Evolutionary conservation across 208 protist genomes (phyloP), one percentile per base, ranked within the genome.

Genomic region (Angomonas ambiguus): DNA sequence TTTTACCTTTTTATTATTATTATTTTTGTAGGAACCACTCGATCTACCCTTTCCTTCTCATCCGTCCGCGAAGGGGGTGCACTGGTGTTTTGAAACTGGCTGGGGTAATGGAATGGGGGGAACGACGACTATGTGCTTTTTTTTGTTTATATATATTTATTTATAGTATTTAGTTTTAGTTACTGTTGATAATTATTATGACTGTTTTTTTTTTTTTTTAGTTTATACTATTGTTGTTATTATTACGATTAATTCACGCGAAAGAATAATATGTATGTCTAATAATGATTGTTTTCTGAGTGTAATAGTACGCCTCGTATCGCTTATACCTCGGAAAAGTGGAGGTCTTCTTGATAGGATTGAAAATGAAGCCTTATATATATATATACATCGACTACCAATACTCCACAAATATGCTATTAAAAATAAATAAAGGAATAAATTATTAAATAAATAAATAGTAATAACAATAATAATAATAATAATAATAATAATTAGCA

Each of bases 71-170:
- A 22, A 30, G 31, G 18, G 42, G 25, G 51, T 51, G 34, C 38
- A 74, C 57, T 13, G 57, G 38, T 72, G 18, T 65, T 53, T 65
- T 65, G 41, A 62, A 48, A 48, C 34, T 35, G 64, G 30, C 41
- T 24, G 28, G 51, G 28, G 32, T 32, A 24, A 60, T 48, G 53
- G 30, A 67, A 41, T n/a, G 22, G 18, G 35, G n/a, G 49, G 53
- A 67, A 67, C 58, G 61, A 25, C 28, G 34, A 55, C 41, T 51
- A 32, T 66, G 51, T 57, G 35, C 49, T 32, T 72, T 41, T 72
- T 32, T 32, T 20, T 67, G 11, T 65, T 60, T 58, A n/a, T 67
- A 28, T 41, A 18, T 67, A 28, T 41, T 22, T 16, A 61, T n/a
- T n/a, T n/a, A n/a, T n/a, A n/a, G n/a, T n/a, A n/a, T n/a, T n/a